Conservation (phyloP, 306 rosid species). For the Inga oerstediana region DNA sequence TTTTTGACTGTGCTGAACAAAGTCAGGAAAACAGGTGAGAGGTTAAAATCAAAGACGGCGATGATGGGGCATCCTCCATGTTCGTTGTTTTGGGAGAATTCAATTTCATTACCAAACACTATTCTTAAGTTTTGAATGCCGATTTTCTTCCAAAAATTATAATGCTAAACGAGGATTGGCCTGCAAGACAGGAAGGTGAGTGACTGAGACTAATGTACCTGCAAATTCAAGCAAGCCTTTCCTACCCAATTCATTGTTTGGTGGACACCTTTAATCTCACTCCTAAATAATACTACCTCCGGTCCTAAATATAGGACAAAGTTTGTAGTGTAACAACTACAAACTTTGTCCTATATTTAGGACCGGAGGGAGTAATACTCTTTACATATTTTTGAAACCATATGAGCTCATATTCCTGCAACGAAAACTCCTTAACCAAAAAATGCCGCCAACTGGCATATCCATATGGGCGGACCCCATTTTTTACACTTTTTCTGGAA, state of each 20-base stretch:
- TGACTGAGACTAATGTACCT: slow-evolving; percentile 56
- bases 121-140: neutral
- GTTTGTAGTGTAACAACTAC: too few relatives aligned
- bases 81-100: neutral
- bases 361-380: too few relatives aligned
- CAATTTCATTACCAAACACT: slow-evolving; percentile 27
- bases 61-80: neutral
- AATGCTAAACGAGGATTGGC: slow-evolving; percentile 38
- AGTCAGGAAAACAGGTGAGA: slow-evolving; percentile 16
- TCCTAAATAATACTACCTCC: slow-evolving; percentile 52
- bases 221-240: slow-evolving; percentile 69
- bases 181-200: slow-evolving; percentile 70
- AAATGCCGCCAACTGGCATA: neutral
- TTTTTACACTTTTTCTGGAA: neutral
- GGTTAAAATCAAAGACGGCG: slow-evolving; percentile 27
- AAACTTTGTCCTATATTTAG: too few relatives aligned
- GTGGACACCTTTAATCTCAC: slow-evolving; percentile 68
- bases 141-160: slow-evolving; percentile 10
- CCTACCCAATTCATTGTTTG: slow-evolving; percentile 62
- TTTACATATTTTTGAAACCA: neutral
- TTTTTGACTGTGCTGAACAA: slow-evolving; percentile 5
- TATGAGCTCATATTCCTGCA: neutral
- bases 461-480: neutral
- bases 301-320: too few relatives aligned
- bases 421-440: neutral